These are phyloP conservation scores for Paraphoma chrysanthemicola DNA, from an alignment of 2,329 filamentous ascomycete species.

Conservation along the genomic window DNA sequence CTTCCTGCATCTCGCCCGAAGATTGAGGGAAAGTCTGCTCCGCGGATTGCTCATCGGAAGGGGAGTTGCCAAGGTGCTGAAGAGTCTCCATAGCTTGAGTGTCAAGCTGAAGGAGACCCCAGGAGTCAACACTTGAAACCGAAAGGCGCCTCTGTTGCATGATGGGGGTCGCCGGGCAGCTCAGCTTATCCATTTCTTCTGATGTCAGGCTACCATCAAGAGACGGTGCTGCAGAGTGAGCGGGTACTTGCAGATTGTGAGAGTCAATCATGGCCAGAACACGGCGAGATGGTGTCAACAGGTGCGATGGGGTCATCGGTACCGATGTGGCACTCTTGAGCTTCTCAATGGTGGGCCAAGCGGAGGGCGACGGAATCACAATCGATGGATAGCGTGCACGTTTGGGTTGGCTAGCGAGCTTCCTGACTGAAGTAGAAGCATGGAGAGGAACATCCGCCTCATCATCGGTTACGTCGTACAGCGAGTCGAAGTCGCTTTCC, in stretches of 20 bases:
- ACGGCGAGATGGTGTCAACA: slow-evolving; percentile 78
- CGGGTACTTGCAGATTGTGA: slow-evolving; percentile 68
- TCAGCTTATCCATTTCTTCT: slow-evolving; percentile 83
- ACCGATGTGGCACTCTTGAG: slow-evolving; percentile 62
- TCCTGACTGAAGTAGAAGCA: slow-evolving; percentile 60
- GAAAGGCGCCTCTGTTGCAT: slow-evolving; percentile 45
- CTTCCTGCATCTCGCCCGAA: slow-evolving; percentile 68
- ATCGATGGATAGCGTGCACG: slow-evolving; percentile 64
- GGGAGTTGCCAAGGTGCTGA: slow-evolving; percentile 66
- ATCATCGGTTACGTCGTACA: slow-evolving; percentile 85
- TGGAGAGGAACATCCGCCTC: slow-evolving; percentile 66
- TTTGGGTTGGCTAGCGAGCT: slow-evolving; percentile 40
- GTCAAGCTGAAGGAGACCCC: slow-evolving; percentile 70
- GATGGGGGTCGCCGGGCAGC: slow-evolving; percentile 84
- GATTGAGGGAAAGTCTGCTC: slow-evolving; percentile 41
- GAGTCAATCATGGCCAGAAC: slow-evolving; percentile 73
- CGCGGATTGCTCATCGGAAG: slow-evolving; percentile 27
- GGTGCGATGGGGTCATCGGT: slow-evolving; percentile 52
- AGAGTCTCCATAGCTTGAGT: slow-evolving; percentile 82
- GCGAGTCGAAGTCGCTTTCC: slow-evolving; percentile 79
- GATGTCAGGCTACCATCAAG: slow-evolving; percentile 88
- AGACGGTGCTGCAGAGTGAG: slow-evolving; percentile 81
- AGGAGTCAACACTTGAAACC: slow-evolving; percentile 64
- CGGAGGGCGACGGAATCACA: slow-evolving; percentile 64
- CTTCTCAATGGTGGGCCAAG: slow-evolving; percentile 64